Base-by-base conservation (phyloP, 176 grass and related monocot genomes). In the Oryza australiensis region DNA sequence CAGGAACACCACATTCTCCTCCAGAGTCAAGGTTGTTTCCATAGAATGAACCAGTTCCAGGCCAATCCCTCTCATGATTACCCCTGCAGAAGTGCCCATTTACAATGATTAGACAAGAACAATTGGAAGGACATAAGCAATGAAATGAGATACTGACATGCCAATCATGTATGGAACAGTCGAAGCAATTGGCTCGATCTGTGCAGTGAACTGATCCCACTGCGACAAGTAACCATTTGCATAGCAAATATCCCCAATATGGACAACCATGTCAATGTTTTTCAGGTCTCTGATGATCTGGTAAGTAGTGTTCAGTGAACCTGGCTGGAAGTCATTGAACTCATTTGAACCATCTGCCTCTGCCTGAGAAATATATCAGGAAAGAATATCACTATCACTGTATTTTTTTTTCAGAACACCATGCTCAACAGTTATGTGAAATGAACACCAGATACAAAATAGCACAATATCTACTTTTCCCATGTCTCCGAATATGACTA, bases 401-500 rank as follows among this genome's bases (percentile, higher is more conserved):
- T 37, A 7, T 37, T 37, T 37, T 37, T 32, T 32, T 14, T 53
- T 43, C 72, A 42, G 59, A 69, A 65, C 6, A 43, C 41, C 33
- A 78, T 60, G 33, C 66, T 26, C 14, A 46, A 30, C 16, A 68
- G 45, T 41, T 3, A 29, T 13, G 23, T 62, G 67, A 49, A 66
- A 77, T 65, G 2, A 43, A 76, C 74, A 26, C 14, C 55, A 23
- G 40, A 70, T 40, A 70, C 12, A 80, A 80, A 12, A 67, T 53
- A 72, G 20, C 73, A 83, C 42, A 72, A 68, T n/a, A 26, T 77
- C 12, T 82, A 98, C 92, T 88, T 98, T 98, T 70, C 90, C 95
- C 95, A 94, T 98, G 45, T 98, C 95, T 55, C 95, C 95, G 77
- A 94, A 94, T 87, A 94, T 98, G 45, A 94, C 74, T 40, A 98